phyloP scores from a whole-genome alignment of 148 eudicot genomes.

The Chenopodium quinoa region DNA sequence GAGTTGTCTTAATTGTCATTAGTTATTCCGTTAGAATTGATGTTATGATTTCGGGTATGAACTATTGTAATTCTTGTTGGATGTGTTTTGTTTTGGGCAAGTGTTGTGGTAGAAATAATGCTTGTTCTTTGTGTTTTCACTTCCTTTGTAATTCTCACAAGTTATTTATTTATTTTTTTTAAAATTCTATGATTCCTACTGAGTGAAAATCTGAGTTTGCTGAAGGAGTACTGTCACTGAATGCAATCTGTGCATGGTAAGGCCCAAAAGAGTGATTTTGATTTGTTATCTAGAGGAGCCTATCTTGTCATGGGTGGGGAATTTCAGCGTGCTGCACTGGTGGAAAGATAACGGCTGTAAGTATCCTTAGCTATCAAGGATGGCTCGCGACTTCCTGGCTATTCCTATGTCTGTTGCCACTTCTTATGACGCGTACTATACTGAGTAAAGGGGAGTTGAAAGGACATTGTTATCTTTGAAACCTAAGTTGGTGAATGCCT shows the following conservation, averaged over 20 bases:
- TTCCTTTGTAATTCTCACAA: no score
- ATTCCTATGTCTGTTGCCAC: conserved; percentile 32
- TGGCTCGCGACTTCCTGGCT: conserved; percentile 41
- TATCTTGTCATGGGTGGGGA: conserved; percentile 22
- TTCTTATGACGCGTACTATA: conserved; percentile 29
- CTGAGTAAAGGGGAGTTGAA: conserved; percentile 22
- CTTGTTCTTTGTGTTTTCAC: no score
- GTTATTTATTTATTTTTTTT: no score
- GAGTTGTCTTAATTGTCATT: no score
- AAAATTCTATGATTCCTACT: no score
- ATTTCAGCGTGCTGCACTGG: conserved; percentile 31
- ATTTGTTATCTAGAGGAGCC: conserved; percentile 36
- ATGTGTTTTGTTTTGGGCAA: no score
- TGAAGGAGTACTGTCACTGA: conserved; percentile 12
- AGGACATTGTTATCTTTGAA: not conserved
- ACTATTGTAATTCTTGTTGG: no score
- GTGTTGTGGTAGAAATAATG: no score
- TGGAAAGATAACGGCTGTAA: conserved; percentile 34
- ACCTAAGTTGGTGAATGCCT: conserved; percentile 27
- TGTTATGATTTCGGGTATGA: no score
- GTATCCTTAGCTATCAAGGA: conserved; percentile 26
- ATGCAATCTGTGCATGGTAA: not conserved
- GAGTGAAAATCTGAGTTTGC: conserved; percentile 13
- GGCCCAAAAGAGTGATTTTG: conserved; percentile 28
- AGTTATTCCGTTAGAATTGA: no score